Evolutionary conservation across 331 rosid species (phyloP).

Genomic region (Pyrus hybrid): DNA sequence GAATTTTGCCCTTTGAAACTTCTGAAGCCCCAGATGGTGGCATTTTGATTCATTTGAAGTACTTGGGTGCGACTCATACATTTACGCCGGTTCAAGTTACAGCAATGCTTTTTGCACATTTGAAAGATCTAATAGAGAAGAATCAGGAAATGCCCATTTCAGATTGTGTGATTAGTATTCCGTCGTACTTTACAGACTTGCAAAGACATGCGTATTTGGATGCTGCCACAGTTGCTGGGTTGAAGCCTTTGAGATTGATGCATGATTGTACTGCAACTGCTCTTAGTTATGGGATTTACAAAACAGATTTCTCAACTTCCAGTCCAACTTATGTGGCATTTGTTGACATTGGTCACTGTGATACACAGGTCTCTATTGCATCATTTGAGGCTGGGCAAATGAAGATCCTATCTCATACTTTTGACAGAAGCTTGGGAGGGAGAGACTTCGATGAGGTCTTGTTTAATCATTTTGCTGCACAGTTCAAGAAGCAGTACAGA

Average conservation of each 20-base stretch:
- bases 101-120: no score
- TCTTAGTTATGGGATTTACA: constrained; percentile 90
- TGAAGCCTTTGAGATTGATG: constrained; percentile 72
- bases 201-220: constrained; percentile 66
- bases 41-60: constrained; percentile 68
- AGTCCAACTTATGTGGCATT: constrained; percentile 58
- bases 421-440: constrained; percentile 73
- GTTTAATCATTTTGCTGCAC: constrained; percentile 66
- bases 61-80: constrained; percentile 39
- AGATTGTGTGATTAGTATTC: constrained; percentile 79
- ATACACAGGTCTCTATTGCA: constrained; percentile 79
- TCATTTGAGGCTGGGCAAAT: constrained; percentile 66
- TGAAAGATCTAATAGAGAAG: constrained; percentile 61
- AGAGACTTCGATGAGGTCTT: constrained; percentile 91
- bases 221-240: constrained; percentile 71
- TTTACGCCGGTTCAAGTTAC: constrained; percentile 77
- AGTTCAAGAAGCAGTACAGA: constrained; percentile 58
- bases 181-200: constrained; percentile 69
- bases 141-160: constrained; percentile 43
- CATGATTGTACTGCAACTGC: constrained; percentile 97
- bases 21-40: constrained; percentile 65
- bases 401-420: constrained; percentile 74
- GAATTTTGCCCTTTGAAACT: constrained; percentile 59
- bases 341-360: constrained; percentile 93
- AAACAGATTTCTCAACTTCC: constrained; percentile 37